Base-by-base conservation (phyloP, 306 rosid species). In the Benincasa hispida region DNA sequence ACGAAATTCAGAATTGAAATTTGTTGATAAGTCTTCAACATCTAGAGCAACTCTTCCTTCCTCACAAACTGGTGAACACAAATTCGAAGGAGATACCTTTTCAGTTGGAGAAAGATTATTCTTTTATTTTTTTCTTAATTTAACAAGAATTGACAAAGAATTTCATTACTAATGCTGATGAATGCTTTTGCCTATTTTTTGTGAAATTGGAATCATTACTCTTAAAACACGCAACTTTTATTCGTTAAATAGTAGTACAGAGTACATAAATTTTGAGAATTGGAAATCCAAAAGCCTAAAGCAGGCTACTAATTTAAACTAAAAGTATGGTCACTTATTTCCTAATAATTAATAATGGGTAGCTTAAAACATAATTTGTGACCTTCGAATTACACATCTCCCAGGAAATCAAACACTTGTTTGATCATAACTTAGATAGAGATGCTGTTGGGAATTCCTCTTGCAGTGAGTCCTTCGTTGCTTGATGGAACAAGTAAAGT, bases 341-440 rank as follows among this genome's bases (percentile, higher is more conserved):
- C 10, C 10, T 59, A 35, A 25, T 12, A 59, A 39, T n/a, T 39
- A 39, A 39, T 39, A 5, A 27, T 27, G 35, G 66, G 66, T 14
- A 58, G 37, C 66, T 25, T 25, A 13, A 25, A 25, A 27, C 5
- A n/a, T 13, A 59, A 59, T 27, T 59, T 59, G 66, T 13, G 66
- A 59, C 66, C 66, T 6, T 25, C n/a, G 27, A 59, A 59, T 59
- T 14, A 59, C 66, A 59, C 0, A 27, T 0, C 37, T 25, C 66
- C 66, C 66, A 13, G 13, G 18, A 25, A 59, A 59, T 13, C 17
- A 22, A 57, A 22, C 14, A 14, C 66, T 27, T 25, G 1, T 59
- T n/a, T n/a, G 5, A 50, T 1, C 24, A 13, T 3, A 17, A 48
- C 19, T 67, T 67, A 87, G 54, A 87, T 87, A 13, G 90, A n/a